Conservation (phyloP, 1,139 yeast species). For the Zhuliangozyma parablackwelliae region DNA sequence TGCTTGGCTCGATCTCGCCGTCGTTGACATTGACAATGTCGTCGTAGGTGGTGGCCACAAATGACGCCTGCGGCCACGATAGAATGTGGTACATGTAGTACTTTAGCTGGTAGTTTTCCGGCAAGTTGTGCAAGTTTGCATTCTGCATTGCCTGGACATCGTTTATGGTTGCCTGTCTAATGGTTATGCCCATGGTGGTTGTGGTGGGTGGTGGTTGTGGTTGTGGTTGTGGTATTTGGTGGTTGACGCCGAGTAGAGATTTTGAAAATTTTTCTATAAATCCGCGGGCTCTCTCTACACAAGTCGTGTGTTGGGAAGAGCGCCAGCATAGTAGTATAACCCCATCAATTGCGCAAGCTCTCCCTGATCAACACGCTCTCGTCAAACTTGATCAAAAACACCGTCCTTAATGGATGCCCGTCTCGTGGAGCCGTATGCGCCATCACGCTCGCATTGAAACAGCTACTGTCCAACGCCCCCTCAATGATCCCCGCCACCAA, state of each 20-base stretch:
- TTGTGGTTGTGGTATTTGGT: no score
- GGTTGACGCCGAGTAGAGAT: no score
- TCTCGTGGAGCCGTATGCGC: slow-evolving; percentile 81
- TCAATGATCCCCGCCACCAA: slow-evolving; percentile 89
- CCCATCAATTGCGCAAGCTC: slow-evolving; percentile 15
- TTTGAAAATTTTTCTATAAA: no score
- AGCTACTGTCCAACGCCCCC: slow-evolving; percentile 78
- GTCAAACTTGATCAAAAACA: slow-evolving; percentile 76
- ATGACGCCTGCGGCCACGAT: slow-evolving; percentile 98
- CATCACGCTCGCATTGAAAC: slow-evolving; percentile 77
- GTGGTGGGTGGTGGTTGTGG: no score
- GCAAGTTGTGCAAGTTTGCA: slow-evolving; percentile 87
- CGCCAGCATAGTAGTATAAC: no score
- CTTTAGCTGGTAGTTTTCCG: slow-evolving; percentile 90
- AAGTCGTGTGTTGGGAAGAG: no score
- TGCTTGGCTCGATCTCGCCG: slow-evolving; percentile 19
- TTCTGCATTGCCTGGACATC: slow-evolving; percentile 96
- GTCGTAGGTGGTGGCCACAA: slow-evolving; percentile 80
- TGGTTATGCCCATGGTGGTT: slow-evolving; percentile 67
- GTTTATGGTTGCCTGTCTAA: slow-evolving; percentile 80
- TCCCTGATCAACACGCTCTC: slow-evolving; percentile 57
- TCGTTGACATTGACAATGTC: slow-evolving; percentile 30
- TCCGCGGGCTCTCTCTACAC: no score
- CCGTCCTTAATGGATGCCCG: slow-evolving; percentile 66
- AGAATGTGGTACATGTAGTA: slow-evolving; percentile 90